phyloP scores from a whole-genome alignment of 1,284 basidiomycete species.

The Moesziomyces globuligerus region DNA sequence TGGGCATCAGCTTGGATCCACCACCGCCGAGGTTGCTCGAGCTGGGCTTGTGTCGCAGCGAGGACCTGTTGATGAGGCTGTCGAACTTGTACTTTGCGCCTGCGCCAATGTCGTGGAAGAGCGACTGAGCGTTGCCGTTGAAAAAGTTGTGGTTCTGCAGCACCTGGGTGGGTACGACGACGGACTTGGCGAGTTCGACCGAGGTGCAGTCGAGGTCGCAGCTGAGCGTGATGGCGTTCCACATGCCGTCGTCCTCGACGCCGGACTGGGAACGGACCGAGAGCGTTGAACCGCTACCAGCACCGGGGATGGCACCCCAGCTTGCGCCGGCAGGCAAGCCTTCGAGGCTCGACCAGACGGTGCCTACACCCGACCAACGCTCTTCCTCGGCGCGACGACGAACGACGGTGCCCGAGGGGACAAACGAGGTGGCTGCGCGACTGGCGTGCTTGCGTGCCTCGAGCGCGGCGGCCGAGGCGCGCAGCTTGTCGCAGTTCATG shows the following conservation, averaged over 20 bases:
- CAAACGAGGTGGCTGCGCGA: constrained; percentile 19
- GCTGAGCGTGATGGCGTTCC: constrained; percentile 52
- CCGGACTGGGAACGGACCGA: constrained; percentile 15
- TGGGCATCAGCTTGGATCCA: constrained; percentile 17
- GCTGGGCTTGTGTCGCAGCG: constrained; percentile 15
- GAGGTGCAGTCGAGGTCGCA: constrained; percentile 48
- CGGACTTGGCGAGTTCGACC: constrained; percentile 40
- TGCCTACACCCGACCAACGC: constrained; percentile 45
- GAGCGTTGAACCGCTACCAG: constrained; percentile 11
- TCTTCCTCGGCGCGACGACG: constrained; percentile 32
- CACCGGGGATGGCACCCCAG: constrained; percentile 38
- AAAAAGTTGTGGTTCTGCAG: constrained; percentile 50
- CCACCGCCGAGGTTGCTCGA: constrained; percentile 3
- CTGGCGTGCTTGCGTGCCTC: constrained; percentile 27
- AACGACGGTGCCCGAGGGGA: constrained; percentile 34
- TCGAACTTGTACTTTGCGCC: constrained; percentile 56
- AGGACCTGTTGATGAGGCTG: constrained; percentile 12
- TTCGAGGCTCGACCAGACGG: constrained; percentile 55
- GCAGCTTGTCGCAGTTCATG: constrained; percentile 56
- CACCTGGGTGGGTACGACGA: constrained; percentile 53
- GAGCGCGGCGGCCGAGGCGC: constrained; percentile 11
- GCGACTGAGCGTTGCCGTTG: constrained; percentile 45
- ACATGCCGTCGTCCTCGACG: constrained; percentile 55
- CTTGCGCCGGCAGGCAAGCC: constrained; percentile 46
- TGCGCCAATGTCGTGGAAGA: constrained; percentile 48